Evolutionary conservation across 805 yeast genomes (phyloP).

Genomic region (Barnettozyma sucrosica): DNA sequence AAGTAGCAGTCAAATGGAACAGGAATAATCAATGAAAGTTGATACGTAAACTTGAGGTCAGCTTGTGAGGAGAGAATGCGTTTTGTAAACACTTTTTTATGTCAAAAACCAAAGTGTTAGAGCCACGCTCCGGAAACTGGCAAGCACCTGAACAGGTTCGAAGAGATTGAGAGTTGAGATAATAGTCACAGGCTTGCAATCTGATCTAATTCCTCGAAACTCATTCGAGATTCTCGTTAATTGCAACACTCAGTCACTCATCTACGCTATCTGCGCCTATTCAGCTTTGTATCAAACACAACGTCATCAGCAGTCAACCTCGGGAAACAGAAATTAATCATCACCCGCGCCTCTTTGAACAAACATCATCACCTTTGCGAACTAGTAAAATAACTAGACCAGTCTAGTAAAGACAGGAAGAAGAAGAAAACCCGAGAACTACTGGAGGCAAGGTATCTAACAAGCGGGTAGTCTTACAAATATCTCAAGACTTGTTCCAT

Average conservation of each 20-base stretch:
- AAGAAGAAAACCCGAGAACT: too few relatives aligned
- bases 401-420: neutral
- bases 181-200: neutral
- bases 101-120: conserved; percentile 1
- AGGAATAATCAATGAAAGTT: neutral
- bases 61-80: neutral
- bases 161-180: too few relatives aligned
- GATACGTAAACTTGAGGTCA: neutral
- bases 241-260: neutral
- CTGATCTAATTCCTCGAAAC: neutral
- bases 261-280: neutral
- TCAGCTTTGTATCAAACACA: too few relatives aligned
- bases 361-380: too few relatives aligned
- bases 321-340: neutral
- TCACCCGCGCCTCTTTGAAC: neutral
- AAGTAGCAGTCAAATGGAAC: too few relatives aligned
- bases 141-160: too few relatives aligned
- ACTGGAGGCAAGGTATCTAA: too few relatives aligned
- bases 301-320: neutral
- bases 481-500: neutral
- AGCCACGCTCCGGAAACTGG: neutral
- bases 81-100: neutral
- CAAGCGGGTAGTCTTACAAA: too few relatives aligned
- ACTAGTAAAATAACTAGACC: too few relatives aligned
- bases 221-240: too few relatives aligned